Evolutionary conservation across 129 eudicot species (phyloP), one percentile per base, ranked within the genome.

Genomic region (Helichrysum umbraculigerum): DNA sequence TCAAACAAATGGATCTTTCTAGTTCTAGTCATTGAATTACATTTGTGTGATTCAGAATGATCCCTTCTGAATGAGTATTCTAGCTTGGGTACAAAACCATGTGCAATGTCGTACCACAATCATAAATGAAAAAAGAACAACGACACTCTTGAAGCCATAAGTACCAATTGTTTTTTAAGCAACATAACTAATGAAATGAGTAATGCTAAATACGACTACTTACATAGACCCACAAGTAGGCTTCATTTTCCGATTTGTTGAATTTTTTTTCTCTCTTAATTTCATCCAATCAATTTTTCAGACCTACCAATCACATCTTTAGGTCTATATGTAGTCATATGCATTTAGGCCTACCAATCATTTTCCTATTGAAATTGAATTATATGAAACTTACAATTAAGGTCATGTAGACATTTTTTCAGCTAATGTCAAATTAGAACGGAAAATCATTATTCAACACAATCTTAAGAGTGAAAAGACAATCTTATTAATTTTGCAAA

Each of bases 51-150:
- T 35, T 22, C 29, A 41, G 17, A 61, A 61, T 16, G 78, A 60
- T 29, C 39, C 35, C 22, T 5, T 37, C 39, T 59, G 58, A 58
- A 61, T 39, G 15, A 52, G 42, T 39, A 54, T 54, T 17, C 41
- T 25, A 25, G 28, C 28, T 22, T 39, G 19, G 17, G 69, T 39
- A 73, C 77, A 73, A 73, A 21, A 57, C 58, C 57, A 58, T 41
- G 77, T 39, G 69, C 56, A 7, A 59, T 73, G 37, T 61, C 16
- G 58, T 60, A 60, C 78, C 17, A 7, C 4, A 41, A 41, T 22
- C 56, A 39, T 41, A 60, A 73, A 59, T 58, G 69, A 56, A 50
- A 34, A 72, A 56, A 56, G 66, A 34, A 56, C 76, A 71, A 52
- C 6, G 50, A n/a, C 65, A 65, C 12, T 71, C 67, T 72, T 72